A percentile compares a stretch with the other conserved stretches of the same genome.
Evolutionary conservation across 1,284 basidiomycete genomes (phyloP).

Genomic region (Ustilago crameri): DNA sequence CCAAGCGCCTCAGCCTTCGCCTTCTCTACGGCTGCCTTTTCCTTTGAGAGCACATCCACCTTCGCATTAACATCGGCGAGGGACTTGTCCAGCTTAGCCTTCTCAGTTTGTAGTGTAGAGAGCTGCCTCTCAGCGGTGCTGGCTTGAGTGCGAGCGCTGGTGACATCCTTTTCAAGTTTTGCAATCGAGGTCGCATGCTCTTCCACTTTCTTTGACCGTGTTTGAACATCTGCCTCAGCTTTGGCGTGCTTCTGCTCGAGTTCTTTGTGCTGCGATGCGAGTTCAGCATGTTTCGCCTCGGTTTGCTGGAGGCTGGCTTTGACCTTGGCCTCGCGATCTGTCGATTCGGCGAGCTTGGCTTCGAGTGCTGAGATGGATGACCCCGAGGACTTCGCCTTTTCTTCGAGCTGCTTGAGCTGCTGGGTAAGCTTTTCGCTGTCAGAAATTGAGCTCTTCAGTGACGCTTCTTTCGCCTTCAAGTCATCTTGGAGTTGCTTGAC

Average conservation of each 20-base stretch:
- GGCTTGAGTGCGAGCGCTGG: slow-evolving; percentile 15
- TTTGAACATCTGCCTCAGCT: slow-evolving; percentile 19
- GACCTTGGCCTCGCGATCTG: slow-evolving; percentile 22
- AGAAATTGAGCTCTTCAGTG: background rate
- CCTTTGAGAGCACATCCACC: slow-evolving; percentile 23
- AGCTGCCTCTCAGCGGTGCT: slow-evolving; percentile 27
- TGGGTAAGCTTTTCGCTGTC: slow-evolving; percentile 2
- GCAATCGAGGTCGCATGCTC: slow-evolving; percentile 18
- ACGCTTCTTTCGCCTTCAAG: slow-evolving; percentile 1
- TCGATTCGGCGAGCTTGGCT: slow-evolving; percentile 17
- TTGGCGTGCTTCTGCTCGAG: slow-evolving; percentile 25
- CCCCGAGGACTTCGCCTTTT: background rate
- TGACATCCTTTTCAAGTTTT: slow-evolving; percentile 19
- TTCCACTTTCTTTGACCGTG: slow-evolving; percentile 17
- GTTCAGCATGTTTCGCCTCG: slow-evolving; percentile 5
- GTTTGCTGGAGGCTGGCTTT: slow-evolving; percentile 17
- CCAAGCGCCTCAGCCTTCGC: slow-evolving; percentile 18
- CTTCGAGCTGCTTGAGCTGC: slow-evolving; percentile 4
- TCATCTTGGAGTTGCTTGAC: slow-evolving; percentile 7
- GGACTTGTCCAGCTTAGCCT: slow-evolving; percentile 25
- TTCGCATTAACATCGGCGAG: slow-evolving; percentile 29
- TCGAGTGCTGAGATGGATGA: slow-evolving; percentile 1
- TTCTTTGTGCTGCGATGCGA: slow-evolving; percentile 7
- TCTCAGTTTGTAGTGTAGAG: slow-evolving; percentile 25
- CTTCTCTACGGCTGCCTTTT: slow-evolving; percentile 29